phyloP scores from a whole-genome alignment of 352 stramenopile species.

The Thraustochytrium striatum region DNA sequence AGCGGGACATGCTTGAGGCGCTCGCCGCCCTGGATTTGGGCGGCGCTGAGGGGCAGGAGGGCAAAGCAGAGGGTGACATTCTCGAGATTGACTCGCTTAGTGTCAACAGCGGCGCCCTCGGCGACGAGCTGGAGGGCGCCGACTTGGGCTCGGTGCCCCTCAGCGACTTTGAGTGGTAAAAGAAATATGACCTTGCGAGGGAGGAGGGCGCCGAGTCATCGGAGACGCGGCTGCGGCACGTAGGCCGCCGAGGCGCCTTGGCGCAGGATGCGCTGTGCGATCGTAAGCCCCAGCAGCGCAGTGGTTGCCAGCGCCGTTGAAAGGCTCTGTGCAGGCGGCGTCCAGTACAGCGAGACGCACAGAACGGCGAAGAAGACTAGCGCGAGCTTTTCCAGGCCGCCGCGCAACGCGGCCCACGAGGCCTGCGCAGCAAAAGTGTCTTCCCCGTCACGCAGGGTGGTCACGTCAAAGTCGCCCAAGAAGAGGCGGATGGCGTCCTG shows the following conservation, averaged over 20 bases:
- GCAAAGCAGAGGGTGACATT: too few species aligned
- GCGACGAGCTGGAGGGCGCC: too few species aligned
- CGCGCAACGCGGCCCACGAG: too few species aligned
- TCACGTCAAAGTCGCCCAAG: constrained; percentile 35
- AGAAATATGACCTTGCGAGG: too few species aligned
- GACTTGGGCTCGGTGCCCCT: too few species aligned
- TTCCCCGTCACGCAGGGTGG: neutral
- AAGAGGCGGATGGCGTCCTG: constrained; percentile 87
- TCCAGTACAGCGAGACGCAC: constrained; percentile 7
- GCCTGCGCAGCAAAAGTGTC: neutral
- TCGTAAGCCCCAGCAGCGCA: neutral
- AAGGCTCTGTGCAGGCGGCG: neutral
- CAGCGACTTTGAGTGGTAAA: too few species aligned
- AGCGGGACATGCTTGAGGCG: too few species aligned
- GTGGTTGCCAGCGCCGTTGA: neutral
- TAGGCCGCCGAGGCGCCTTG: constrained; percentile 2
- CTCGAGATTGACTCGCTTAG: too few species aligned
- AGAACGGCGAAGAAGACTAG: neutral
- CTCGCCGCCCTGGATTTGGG: too few species aligned
- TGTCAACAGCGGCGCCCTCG: too few species aligned
- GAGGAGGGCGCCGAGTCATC: too few species aligned
- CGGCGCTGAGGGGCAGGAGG: too few species aligned
- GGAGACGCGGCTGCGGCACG: neutral
- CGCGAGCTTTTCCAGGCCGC: neutral
- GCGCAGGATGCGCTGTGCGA: neutral